Conservation (phyloP, 2,329 filamentous ascomycete species). For the Verticillium klebahnii region DNA sequence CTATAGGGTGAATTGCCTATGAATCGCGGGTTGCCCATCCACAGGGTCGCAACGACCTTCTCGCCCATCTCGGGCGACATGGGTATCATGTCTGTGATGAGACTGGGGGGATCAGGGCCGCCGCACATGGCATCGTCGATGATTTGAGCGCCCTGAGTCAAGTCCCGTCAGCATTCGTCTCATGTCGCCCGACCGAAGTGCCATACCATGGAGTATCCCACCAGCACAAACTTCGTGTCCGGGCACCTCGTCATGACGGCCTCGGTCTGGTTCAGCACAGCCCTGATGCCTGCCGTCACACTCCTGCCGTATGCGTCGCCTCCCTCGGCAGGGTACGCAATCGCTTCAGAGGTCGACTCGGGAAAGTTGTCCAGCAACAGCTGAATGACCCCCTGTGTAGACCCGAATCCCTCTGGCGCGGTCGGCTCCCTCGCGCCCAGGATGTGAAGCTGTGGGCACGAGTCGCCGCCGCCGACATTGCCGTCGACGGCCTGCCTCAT, state of each 20-base stretch:
- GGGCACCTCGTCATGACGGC: slow-evolving; percentile 41
- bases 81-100: slow-evolving; percentile 37
- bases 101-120: slow-evolving; percentile 44
- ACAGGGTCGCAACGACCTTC: slow-evolving; percentile 52
- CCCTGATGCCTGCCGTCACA: slow-evolving; percentile 44
- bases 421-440: slow-evolving; percentile 48
- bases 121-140: slow-evolving; percentile 58
- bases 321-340: slow-evolving; percentile 51
- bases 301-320: slow-evolving; percentile 48
- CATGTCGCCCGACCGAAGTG: background rate
- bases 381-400: slow-evolving; percentile 36
- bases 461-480: background rate
- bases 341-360: slow-evolving; percentile 39
- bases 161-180: background rate
- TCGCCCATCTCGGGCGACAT: slow-evolving; percentile 36
- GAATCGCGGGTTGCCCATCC: slow-evolving; percentile 57
- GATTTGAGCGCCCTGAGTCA: slow-evolving; percentile 51
- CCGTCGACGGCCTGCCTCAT: background rate
- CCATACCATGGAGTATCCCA: slow-evolving; percentile 45
- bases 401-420: slow-evolving; percentile 38
- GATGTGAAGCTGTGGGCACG: slow-evolving; percentile 40
- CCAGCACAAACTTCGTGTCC: slow-evolving; percentile 47
- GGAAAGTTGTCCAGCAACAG: slow-evolving; percentile 34
- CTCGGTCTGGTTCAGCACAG: slow-evolving; percentile 40
- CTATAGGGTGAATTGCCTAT: slow-evolving; percentile 48